A percentile compares a stretch with the other conserved stretches of the same genome.
These are phyloP conservation scores for Populus trichocarpa DNA, from an alignment of 441 rosid species.

Conservation along the genomic window DNA sequence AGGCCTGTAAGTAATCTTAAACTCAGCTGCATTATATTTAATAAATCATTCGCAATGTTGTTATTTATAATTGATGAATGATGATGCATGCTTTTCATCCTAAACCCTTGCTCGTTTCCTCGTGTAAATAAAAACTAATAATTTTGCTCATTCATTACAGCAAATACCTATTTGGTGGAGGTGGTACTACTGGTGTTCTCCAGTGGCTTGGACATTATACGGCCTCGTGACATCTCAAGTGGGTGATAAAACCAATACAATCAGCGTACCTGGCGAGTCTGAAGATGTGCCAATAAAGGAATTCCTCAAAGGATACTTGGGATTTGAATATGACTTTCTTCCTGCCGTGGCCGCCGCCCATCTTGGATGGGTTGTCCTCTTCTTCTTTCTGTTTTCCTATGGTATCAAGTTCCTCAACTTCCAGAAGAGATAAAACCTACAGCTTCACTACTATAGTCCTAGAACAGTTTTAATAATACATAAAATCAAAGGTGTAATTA, in stretches of 20 bases:
- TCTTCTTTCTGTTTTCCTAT: conserved; percentile 57
- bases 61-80: not conserved
- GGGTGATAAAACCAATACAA: conserved; percentile 40
- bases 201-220: conserved; percentile 83
- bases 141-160: conserved; percentile 29
- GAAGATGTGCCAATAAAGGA: conserved; percentile 24
- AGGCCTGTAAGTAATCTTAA: conserved; percentile 40
- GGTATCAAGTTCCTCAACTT: conserved; percentile 75
- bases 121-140: not conserved
- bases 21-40: not conserved
- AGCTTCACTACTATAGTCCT: not conserved
- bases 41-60: not conserved
- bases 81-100: too few species aligned
- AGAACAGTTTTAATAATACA: not conserved
- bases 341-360: conserved; percentile 59
- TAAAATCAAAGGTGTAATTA: not conserved
- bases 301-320: conserved; percentile 45
- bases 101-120: not conserved
- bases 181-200: conserved; percentile 88
- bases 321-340: conserved; percentile 61
- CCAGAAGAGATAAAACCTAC: conserved; percentile 52
- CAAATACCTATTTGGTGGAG: conserved; percentile 90
- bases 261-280: conserved; percentile 39
- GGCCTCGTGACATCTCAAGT: conserved; percentile 79
- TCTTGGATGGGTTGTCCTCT: conserved; percentile 54